Conservation (phyloP, 148 eudicot species). For the Salicornia ramosissima region DNA sequence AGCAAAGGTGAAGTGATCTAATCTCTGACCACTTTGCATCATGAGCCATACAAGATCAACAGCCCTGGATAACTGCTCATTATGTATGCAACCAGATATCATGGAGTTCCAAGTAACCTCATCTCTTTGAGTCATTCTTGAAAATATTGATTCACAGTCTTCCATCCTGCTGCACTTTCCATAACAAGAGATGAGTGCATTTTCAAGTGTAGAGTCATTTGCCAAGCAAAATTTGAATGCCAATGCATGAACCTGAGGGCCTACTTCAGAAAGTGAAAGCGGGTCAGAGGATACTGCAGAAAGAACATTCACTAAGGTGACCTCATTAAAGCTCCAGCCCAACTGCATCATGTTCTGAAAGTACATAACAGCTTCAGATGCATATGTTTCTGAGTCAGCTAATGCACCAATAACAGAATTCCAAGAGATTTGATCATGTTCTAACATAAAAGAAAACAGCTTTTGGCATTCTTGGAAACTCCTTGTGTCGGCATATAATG, state of each 20-base stretch:
- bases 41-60: constrained; percentile 63
- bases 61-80: constrained; percentile 54
- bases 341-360: constrained; percentile 53
- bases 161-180: constrained; percentile 65
- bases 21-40: constrained; percentile 56
- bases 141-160: constrained; percentile 54
- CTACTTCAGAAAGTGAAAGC: constrained; percentile 41
- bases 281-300: constrained; percentile 47
- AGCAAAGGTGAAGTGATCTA: constrained; percentile 66
- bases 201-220: constrained; percentile 42
- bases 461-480: constrained; percentile 43
- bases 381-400: constrained; percentile 43
- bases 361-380: constrained; percentile 45
- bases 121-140: constrained; percentile 55
- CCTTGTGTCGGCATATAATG: constrained; percentile 55
- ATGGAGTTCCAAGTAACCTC: constrained; percentile 74
- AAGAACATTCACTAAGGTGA: constrained; percentile 67
- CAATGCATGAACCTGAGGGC: constrained; percentile 57
- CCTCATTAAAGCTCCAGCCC: constrained; percentile 48
- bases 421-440: constrained; percentile 74
- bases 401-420: constrained; percentile 66
- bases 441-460: constrained; percentile 53
- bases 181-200: constrained; percentile 68
- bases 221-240: constrained; percentile 40
- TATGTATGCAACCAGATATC: constrained; percentile 79